Evolutionary conservation across 1,139 yeast genomes (phyloP), one percentile per base, ranked within the genome.

Genomic region (Lodderomyces elongisporus): DNA sequence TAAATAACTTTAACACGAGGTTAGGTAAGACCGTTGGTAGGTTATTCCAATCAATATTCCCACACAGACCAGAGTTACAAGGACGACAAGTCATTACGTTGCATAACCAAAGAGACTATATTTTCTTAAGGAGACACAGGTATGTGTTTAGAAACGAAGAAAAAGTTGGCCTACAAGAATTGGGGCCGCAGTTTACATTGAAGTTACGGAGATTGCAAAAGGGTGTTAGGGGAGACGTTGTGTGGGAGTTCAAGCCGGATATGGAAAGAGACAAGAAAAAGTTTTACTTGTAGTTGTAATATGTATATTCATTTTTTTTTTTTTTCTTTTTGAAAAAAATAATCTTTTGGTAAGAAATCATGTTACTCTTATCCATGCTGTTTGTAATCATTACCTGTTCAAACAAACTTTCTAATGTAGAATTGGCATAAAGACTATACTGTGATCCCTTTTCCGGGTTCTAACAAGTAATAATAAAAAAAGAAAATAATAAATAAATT

Each of bases 221-320:
- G 64, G 98, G 97, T 30, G 73, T 91, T 49, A 79, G 80, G 52
- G 95, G 87, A 44, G 97, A 91, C 49, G 71, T 85, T 20, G 95
- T 87, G 51, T 91, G 97, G 96, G 96, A 91, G 60, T 95, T 88
- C 62, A 77, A 85, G 47, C 82, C 96, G 10, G 95, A 85, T 46
- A 89, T 91, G 96, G 97, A 91, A 59, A 80, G 83, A 52, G 96
- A 91, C 56, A 91, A 88, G 78, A 79, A 79, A 62, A 87, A 85
- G 74, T 91, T 91, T 56, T 83, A 87, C 55, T 65, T 89, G 47
- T 89, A 66, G 43, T n/a, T n/a, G n/a, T n/a, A n/a, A n/a, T n/a
- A n/a, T n/a, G n/a, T n/a, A n/a, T n/a, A n/a, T n/a, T n/a, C n/a
- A n/a, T n/a, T n/a, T n/a, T n/a, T n/a, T n/a, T n/a, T n/a, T n/a